phyloP scores from a whole-genome alignment of 768 basidiomycete genomes.

The Mrakia gelida region DNA sequence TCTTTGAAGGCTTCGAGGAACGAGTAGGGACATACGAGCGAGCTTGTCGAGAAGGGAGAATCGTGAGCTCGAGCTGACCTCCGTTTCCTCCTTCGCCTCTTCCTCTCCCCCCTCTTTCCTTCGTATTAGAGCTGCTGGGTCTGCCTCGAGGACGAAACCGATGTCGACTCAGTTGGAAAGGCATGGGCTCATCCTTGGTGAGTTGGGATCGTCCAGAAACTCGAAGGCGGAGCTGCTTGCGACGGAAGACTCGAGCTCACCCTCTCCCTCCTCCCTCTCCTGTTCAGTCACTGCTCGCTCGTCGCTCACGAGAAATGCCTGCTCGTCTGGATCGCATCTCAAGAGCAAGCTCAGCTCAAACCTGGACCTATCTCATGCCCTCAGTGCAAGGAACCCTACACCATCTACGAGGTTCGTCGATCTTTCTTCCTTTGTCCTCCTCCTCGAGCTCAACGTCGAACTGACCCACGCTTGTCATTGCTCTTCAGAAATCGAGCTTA shows the following conservation, averaged over 20 bases:
- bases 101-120: not conserved
- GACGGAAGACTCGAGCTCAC: not conserved
- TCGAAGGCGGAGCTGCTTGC: not conserved
- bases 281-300: constrained; percentile 2
- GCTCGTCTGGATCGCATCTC: constrained; percentile 20
- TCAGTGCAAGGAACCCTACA: constrained; percentile 12
- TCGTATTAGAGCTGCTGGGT: constrained; percentile 13
- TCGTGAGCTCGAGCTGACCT: constrained; percentile 1
- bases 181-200: constrained; percentile 19
- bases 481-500: not conserved
- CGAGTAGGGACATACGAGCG: not conserved
- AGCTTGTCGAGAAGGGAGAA: not conserved
- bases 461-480: not conserved
- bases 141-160: constrained; percentile 11
- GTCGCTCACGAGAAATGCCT: constrained; percentile 21
- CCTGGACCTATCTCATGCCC: constrained; percentile 10
- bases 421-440: not conserved
- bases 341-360: constrained; percentile 12
- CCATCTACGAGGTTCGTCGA: constrained; percentile 2
- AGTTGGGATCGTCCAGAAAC: not conserved
- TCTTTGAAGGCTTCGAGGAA: not conserved
- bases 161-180: not conserved
- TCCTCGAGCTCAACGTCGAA: not conserved
- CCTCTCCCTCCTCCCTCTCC: not conserved
- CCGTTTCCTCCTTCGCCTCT: not conserved